Evolutionary conservation across 805 yeast genomes (phyloP).

Genomic region (Kazachstania kunashirensis): DNA sequence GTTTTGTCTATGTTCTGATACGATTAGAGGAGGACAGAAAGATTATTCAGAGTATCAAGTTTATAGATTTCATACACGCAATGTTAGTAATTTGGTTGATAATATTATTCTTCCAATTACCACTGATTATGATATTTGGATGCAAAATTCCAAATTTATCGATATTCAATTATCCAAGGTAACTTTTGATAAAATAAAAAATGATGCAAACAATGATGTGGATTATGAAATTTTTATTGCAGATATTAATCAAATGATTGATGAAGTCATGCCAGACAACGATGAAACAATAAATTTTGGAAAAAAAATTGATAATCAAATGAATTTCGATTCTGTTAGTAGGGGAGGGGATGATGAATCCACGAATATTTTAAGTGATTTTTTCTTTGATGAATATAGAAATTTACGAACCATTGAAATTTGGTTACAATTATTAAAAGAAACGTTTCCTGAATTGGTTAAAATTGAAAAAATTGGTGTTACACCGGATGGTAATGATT

Average conservation of each 20-base stretch:
- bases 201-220: conserved; percentile 15
- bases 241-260: conserved; percentile 49
- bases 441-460: conserved; percentile 57
- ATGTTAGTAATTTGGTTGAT: conserved; percentile 4
- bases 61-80: conserved; percentile 14
- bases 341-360: neutral
- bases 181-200: neutral
- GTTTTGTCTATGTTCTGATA: neutral
- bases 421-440: conserved; percentile 56
- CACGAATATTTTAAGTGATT: conserved; percentile 26
- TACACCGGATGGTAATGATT: conserved; percentile 64
- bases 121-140: conserved; percentile 39
- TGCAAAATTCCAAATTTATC: conserved; percentile 34
- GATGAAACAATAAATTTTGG: neutral
- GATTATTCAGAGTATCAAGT: conserved; percentile 19
- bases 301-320: conserved; percentile 3
- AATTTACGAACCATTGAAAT: conserved; percentile 57
- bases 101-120: conserved; percentile 11
- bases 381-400: conserved; percentile 64
- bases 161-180: conserved; percentile 34
- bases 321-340: conserved; percentile 9
- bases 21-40: neutral
- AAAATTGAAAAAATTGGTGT: conserved; percentile 58
- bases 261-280: conserved; percentile 42
- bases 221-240: conserved; percentile 35